Evolutionary conservation across 1,284 basidiomycete genomes (phyloP).

Genomic region (Leccinum cinnamomeum): DNA sequence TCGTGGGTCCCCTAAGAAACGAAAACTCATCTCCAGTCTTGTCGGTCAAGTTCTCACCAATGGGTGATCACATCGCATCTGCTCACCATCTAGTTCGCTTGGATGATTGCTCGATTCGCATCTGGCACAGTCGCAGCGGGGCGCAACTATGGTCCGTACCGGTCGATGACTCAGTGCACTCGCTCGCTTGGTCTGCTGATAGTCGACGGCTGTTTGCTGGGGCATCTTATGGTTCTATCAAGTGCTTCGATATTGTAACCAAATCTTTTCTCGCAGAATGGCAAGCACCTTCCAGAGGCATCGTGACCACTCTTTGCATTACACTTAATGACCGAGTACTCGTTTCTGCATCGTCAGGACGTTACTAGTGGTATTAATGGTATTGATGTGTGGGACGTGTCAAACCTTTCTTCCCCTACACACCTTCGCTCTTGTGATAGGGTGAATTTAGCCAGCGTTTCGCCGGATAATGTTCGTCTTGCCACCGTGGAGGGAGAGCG

Average conservation of each 20-base stretch:
- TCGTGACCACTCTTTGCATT: conserved; percentile 7
- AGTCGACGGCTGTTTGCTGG: conserved; percentile 4
- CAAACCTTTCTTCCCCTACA: background rate
- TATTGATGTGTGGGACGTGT: conserved; percentile 17
- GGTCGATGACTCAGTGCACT: background rate
- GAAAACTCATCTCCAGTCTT: conserved; percentile 1
- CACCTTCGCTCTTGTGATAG: conserved; percentile 1
- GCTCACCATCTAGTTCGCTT: background rate
- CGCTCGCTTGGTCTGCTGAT: conserved; percentile 16
- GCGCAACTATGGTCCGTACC: background rate
- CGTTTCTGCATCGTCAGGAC: conserved; percentile 10
- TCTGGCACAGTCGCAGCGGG: conserved; percentile 18
- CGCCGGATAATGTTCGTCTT: conserved; percentile 1
- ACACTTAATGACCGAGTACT: conserved; percentile 11
- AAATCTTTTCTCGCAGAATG: background rate
- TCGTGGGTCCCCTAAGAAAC: background rate
- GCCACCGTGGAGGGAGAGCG: background rate
- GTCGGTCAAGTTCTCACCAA: conserved; percentile 22
- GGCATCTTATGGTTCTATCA: conserved; percentile 1
- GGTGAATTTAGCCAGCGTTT: background rate
- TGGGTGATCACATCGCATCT: conserved; percentile 13
- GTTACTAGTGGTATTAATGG: background rate
- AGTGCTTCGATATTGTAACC: conserved; percentile 2
- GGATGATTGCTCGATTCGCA: background rate
- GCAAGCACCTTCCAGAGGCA: background rate